A percentile compares a stretch with the other conserved stretches of the same genome.
Evolutionary conservation across 805 yeast species (phyloP).

Genomic region (Candida fluviatilis): DNA sequence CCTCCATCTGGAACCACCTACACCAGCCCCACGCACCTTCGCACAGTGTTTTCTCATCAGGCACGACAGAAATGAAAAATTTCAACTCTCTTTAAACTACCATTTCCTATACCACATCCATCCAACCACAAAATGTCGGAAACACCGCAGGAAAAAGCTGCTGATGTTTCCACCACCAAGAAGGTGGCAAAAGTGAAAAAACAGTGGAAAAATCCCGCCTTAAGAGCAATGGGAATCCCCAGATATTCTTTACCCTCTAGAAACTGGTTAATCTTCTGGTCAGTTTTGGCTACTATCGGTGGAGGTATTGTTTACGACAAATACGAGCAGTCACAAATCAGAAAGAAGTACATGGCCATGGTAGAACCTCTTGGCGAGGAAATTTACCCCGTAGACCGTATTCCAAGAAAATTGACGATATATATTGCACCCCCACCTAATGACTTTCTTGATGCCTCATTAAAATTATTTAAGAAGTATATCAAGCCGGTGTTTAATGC

Average conservation of each 20-base stretch:
- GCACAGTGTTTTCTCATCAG: no score
- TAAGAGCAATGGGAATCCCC: slow-evolving; percentile 81
- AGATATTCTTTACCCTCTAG: slow-evolving; percentile 76
- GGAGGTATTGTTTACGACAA: slow-evolving; percentile 84
- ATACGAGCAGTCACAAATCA: slow-evolving; percentile 59
- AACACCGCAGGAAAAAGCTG: not conserved
- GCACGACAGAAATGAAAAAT: not conserved
- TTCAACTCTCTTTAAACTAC: not conserved
- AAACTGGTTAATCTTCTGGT: slow-evolving; percentile 91
- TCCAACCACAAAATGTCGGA: not conserved
- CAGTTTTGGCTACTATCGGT: slow-evolving; percentile 56
- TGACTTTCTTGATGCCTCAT: slow-evolving; percentile 73
- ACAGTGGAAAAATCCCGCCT: slow-evolving; percentile 70
- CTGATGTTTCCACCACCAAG: not conserved
- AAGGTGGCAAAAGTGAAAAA: slow-evolving; percentile 22
- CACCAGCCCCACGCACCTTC: no score
- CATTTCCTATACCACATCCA: not conserved
- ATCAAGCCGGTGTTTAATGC: slow-evolving; percentile 83
- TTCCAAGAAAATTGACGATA: slow-evolving; percentile 74
- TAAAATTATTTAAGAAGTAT: slow-evolving; percentile 69
- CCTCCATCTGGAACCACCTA: no score
- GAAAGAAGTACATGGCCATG: slow-evolving; percentile 58
- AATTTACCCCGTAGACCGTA: slow-evolving; percentile 39
- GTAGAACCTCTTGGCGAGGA: slow-evolving; percentile 53
- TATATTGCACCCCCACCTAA: slow-evolving; percentile 97